phyloP scores from a whole-genome alignment of 352 stramenopile genomes.

The Pythium guiyangense region DNA sequence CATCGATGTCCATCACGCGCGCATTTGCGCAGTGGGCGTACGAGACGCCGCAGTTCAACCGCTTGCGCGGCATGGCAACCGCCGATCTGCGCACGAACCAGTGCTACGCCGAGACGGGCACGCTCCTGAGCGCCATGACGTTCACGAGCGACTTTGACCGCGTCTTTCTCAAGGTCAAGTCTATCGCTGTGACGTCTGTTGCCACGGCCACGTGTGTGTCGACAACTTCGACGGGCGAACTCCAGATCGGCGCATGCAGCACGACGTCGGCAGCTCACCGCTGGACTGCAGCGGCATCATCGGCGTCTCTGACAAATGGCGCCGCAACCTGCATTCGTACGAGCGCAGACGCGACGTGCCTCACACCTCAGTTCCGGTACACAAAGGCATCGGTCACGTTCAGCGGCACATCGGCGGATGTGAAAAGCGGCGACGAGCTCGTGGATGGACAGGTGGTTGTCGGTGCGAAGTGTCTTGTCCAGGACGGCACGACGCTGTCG shows the following conservation, averaged over 20 bases:
- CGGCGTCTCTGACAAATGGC: conserved; percentile 2
- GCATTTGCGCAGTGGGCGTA: conserved; percentile 26
- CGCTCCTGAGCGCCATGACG: conserved; percentile 13
- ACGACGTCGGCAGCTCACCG: conserved; percentile 4
- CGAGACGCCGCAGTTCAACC: conserved; percentile 24
- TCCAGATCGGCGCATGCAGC: conserved; percentile 16
- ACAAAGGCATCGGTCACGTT: conserved; percentile 19
- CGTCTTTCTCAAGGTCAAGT: conserved; percentile 24
- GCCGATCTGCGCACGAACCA: conserved; percentile 25
- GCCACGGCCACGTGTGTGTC: conserved; percentile 14
- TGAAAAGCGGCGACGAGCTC: conserved; percentile 19
- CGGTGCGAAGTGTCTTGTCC: conserved; percentile 19
- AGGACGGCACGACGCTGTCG: conserved; percentile 13
- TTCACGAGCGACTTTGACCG: conserved; percentile 24
- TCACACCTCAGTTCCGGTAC: conserved; percentile 25
- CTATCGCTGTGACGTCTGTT: conserved; percentile 5
- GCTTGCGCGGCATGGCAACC: conserved; percentile 21
- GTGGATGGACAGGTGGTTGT: conserved; percentile 23
- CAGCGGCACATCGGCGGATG: conserved; percentile 13
- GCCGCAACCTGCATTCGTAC: conserved; percentile 14
- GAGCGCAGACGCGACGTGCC: conserved; percentile 10
- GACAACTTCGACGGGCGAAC: conserved; percentile 4
- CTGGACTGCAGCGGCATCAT: conserved; percentile 11
- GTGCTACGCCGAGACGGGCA: conserved; percentile 29
- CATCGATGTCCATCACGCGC: conserved; percentile 16